These are phyloP conservation scores for Aspergillus biplanus DNA, from an alignment of 495 filamentous ascomycete species.

Conservation along the genomic window DNA sequence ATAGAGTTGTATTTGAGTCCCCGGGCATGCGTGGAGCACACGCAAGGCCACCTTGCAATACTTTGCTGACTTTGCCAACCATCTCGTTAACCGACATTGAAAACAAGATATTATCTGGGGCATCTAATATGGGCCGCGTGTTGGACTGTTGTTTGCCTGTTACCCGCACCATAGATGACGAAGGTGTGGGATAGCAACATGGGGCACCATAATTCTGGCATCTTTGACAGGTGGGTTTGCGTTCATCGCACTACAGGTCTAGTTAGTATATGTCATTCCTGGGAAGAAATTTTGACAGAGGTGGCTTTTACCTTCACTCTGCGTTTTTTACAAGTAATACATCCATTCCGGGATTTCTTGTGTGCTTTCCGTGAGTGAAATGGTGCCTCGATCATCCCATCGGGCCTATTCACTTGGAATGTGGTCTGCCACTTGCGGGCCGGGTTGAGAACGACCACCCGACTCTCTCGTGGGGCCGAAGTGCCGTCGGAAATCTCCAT, in stretches of 20 bases:
- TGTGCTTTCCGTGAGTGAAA: conserved; percentile 33
- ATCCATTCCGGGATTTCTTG: conserved; percentile 39
- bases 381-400: not conserved
- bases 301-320: conserved; percentile 37
- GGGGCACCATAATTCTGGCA: conserved; percentile 34
- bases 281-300: not conserved
- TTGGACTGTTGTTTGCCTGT: not conserved
- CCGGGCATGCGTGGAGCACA: conserved; percentile 9
- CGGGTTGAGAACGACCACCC: conserved; percentile 1
- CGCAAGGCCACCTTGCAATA: conserved; percentile 11
- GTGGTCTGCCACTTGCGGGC: conserved; percentile 26
- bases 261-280: not conserved
- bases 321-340: conserved; percentile 38
- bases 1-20: not conserved
- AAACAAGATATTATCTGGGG: conserved; percentile 13
- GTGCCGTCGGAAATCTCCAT: not conserved
- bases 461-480: not conserved
- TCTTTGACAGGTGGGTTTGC: conserved; percentile 35
- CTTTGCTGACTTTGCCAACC: conserved; percentile 19
- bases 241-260: conserved; percentile 39
- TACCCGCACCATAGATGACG: not conserved
- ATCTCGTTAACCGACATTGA: conserved; percentile 29
- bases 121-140: not conserved
- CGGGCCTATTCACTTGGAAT: conserved; percentile 21
- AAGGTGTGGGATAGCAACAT: conserved; percentile 29